Base-by-base conservation (phyloP, 257 asterid genomes). In the Solanum sparsipilum region DNA sequence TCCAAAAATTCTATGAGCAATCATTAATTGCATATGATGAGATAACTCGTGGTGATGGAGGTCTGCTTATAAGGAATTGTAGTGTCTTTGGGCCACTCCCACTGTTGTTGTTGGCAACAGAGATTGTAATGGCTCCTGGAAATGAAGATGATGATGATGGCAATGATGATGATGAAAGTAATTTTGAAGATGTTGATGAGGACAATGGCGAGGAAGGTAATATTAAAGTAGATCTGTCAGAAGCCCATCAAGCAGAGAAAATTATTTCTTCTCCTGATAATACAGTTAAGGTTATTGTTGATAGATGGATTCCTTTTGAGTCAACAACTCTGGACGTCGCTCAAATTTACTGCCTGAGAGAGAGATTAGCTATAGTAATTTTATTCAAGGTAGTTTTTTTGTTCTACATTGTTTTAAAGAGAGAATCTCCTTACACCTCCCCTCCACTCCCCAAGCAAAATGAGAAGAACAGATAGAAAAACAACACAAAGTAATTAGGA, bases 281-380 rank as follows among this genome's bases (percentile, higher is more conserved):
- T 89, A 75, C 78, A 2, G 96, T 97, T 56, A 92, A 91, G 88
- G 96, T 93, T 2, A 52, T 95, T 16, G 93, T 91, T 87, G 99
- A 97, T 87, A 87, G 93, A 86, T 97, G 99, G 99, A 93, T 96
- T 71, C 91, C 95, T 20, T 94, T 96, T 16, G 91, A 94, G 89
- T 95, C 95, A 6, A 91, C 88, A 10, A 98, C 99, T 44, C 96
- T 97, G 73, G 98, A 95, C 75, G 98, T 95, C 84, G 98, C 99
- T 89, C 98, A 97, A 89, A 91, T 97, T 27, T 95, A 96, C 94
- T 97, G 98, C 91, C 90, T 97, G 65, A 87, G 99, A 90, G 98
- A 97, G 95, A 93, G 99, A 87, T 91, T 97, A 29, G 86, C 94
- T 84, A 93, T 96, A n/a, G 96, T 98, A 85, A 90, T 97, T 87